These are phyloP conservation scores for Ophiostoma perfectum DNA, from an alignment of 2,329 filamentous ascomycete genomes.

Conservation along the genomic window DNA sequence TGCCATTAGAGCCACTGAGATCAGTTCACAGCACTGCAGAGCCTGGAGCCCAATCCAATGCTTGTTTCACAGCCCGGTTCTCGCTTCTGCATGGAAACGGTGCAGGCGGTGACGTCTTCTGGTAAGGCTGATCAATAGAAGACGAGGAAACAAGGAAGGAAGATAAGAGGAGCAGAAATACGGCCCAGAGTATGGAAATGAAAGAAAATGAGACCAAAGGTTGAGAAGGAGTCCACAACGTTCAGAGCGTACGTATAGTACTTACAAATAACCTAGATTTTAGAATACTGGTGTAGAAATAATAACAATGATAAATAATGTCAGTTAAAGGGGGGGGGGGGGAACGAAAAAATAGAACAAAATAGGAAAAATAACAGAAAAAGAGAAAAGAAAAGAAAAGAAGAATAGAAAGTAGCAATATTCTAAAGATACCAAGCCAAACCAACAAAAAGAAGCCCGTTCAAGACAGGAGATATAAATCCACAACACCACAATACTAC, in stretches of 20 bases:
- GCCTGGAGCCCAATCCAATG: constrained; percentile 1
- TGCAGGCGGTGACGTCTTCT: constrained; percentile 3
- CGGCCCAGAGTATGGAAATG: not conserved
- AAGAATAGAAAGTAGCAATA: not conserved
- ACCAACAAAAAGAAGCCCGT: not conserved
- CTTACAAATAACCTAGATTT: no score
- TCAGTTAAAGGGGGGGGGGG: no score
- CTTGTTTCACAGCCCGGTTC: not conserved
- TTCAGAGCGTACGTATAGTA: no score
- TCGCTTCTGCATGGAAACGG: not conserved
- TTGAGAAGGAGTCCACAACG: no score
- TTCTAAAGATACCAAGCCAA: not conserved
- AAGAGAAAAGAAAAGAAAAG: not conserved
- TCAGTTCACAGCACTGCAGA: not conserved
- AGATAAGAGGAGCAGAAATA: not conserved
- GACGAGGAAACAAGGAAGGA: not conserved
- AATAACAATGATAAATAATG: no score
- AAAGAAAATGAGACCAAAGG: not conserved
- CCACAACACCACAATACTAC: not conserved
- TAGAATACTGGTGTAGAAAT: no score
- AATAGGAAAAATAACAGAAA: not conserved
- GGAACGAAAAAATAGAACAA: no score
- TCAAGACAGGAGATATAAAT: no score
- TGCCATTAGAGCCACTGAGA: not conserved
- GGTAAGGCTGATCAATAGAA: constrained; percentile 5